phyloP scores from a whole-genome alignment of 2,329 filamentous ascomycete genomes.

The Didymella lethalis region DNA sequence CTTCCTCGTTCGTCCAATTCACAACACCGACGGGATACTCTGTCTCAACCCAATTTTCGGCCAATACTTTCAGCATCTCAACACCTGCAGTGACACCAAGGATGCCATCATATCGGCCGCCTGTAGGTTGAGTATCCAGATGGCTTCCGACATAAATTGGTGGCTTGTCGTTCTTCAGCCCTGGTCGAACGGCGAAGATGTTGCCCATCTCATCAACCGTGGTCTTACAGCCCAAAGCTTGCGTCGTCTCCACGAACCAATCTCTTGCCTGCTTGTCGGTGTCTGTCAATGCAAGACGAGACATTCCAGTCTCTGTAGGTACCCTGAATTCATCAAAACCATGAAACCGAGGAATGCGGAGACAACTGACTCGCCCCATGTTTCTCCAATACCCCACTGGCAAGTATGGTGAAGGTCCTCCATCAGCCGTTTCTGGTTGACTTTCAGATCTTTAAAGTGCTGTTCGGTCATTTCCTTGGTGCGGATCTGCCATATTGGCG shows the following conservation, averaged over 20 bases:
- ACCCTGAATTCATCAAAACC: conserved; percentile 44
- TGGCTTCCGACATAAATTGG: conserved; percentile 76
- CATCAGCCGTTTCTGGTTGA: conserved; percentile 68
- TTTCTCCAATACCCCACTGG: conserved; percentile 70
- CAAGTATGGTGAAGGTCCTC: conserved; percentile 70
- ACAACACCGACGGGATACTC: conserved; percentile 76
- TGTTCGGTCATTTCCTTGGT: conserved; percentile 60
- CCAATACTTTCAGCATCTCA: conserved; percentile 73
- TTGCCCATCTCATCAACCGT: conserved; percentile 81
- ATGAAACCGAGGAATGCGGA: not conserved
- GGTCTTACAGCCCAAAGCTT: conserved; percentile 70
- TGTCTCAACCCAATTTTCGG: conserved; percentile 73
- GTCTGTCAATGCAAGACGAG: conserved; percentile 74
- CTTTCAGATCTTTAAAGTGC: conserved; percentile 62
- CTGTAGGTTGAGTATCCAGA: conserved; percentile 63
- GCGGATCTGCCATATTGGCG: conserved; percentile 48
- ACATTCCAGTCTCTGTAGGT: conserved; percentile 76
- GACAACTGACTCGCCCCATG: conserved; percentile 68
- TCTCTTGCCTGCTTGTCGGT: conserved; percentile 74
- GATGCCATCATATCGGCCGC: conserved; percentile 79
- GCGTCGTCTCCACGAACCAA: conserved; percentile 74
- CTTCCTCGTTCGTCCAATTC: conserved; percentile 86
- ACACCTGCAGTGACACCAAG: conserved; percentile 76
- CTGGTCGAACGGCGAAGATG: conserved; percentile 76
- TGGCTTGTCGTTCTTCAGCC: conserved; percentile 62